Conservation (phyloP, 106 monocot species). For the Ottelia alismoides region DNA sequence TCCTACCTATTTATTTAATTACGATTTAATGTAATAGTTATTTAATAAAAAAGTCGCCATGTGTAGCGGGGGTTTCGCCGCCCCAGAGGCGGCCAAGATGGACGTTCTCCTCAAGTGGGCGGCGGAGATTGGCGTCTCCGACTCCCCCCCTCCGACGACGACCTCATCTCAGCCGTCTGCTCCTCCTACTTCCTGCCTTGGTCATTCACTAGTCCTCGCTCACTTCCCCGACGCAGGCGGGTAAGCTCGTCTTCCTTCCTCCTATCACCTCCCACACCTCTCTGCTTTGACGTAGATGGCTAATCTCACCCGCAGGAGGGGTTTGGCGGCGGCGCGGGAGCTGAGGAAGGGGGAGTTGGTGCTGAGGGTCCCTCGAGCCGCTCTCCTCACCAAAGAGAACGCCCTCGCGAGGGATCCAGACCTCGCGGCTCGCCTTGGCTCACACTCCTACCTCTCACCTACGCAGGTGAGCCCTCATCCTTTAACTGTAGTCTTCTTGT, state of each 20-base stretch:
- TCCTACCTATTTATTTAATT: too few species aligned
- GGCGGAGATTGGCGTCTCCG: constrained; percentile 59
- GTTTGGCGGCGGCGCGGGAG: constrained; percentile 58
- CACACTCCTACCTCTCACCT: constrained; percentile 36
- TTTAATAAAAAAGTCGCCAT: too few species aligned
- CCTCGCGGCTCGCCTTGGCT: constrained; percentile 25
- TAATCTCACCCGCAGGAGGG: constrained; percentile 35
- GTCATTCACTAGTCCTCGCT: constrained; percentile 44
- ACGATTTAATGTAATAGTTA: too few species aligned
- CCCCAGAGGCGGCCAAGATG: too few species aligned
- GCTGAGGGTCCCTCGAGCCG: constrained; percentile 53
- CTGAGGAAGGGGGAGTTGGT: constrained; percentile 54
- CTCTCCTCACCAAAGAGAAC: constrained; percentile 60
- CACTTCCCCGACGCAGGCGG: constrained; percentile 74
- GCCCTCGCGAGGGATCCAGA: constrained; percentile 33
- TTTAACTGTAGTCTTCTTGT: too few species aligned
- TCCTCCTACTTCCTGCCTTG: constrained; percentile 37
- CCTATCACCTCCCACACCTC: not conserved
- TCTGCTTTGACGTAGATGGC: not conserved
- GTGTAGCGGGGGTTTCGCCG: too few species aligned
- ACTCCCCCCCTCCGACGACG: constrained; percentile 17
- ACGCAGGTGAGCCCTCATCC: constrained; percentile 47
- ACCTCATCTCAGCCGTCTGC: not conserved
- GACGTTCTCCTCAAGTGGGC: constrained; percentile 71
- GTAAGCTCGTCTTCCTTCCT: constrained; percentile 18